Percentiles rank a stretch among this genome's conserved stretches.
Evolutionary conservation across 768 basidiomycete species (phyloP).

Genomic region (Suillus sp.): DNA sequence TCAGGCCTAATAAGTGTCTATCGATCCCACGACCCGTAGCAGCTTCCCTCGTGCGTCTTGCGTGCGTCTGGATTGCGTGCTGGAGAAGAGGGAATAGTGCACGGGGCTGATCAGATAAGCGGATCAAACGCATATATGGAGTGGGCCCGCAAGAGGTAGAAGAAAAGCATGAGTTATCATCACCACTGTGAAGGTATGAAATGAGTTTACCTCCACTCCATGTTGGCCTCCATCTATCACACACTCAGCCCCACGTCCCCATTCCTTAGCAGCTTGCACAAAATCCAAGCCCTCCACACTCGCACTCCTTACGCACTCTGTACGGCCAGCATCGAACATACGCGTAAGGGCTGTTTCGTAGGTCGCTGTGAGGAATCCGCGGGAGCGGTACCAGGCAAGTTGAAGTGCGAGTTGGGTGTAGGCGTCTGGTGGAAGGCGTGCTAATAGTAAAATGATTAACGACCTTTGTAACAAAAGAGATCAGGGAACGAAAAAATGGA

Average conservation of each 20-base stretch:
- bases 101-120: slow-evolving; percentile 26
- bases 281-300: slow-evolving; percentile 58
- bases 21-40: slow-evolving; percentile 86
- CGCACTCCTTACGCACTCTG: slow-evolving; percentile 76
- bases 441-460: slow-evolving; percentile 31
- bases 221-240: too few relatives aligned
- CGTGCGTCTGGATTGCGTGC: slow-evolving; percentile 72
- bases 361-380: slow-evolving; percentile 78
- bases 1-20: slow-evolving; percentile 86
- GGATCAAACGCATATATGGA: neutral
- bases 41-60: slow-evolving; percentile 70
- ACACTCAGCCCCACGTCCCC: slow-evolving; percentile 1
- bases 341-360: slow-evolving; percentile 93
- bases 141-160: slow-evolving; percentile 31
- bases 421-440: slow-evolving; percentile 69
- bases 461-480: neutral
- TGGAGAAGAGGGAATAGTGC: slow-evolving; percentile 52
- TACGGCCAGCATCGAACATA: slow-evolving; percentile 83
- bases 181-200: neutral
- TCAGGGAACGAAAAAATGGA: neutral
- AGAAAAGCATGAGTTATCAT: neutral
- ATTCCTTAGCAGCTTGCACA: slow-evolving; percentile 23
- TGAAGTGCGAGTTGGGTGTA: slow-evolving; percentile 92
- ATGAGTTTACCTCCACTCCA: neutral
- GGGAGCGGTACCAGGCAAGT: slow-evolving; percentile 85